These are phyloP conservation scores for Fraxinus sp. DNA, from an alignment of 305 asterid species.

Conservation along the genomic window DNA sequence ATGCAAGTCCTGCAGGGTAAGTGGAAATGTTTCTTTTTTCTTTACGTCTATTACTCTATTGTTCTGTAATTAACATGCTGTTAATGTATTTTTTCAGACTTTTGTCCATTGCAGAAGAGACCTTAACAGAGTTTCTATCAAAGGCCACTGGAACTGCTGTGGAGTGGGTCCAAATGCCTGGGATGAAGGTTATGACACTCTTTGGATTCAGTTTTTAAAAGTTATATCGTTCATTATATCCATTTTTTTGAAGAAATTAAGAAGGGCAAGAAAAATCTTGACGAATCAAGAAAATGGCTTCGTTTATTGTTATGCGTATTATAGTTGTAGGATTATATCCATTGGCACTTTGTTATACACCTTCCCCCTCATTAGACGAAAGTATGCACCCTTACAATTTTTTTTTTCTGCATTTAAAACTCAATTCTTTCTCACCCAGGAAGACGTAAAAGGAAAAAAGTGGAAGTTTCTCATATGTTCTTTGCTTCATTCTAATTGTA, in stretches of 20 bases:
- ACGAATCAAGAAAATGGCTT: not conserved
- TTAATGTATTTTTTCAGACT: slow-evolving; percentile 54
- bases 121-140: slow-evolving; percentile 99
- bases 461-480: not conserved
- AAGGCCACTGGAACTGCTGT: slow-evolving; percentile 99
- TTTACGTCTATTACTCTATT: not conserved
- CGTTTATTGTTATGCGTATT: not conserved
- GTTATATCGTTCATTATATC: not conserved
- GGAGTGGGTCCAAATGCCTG: slow-evolving; percentile 99
- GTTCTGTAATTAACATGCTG: not conserved
- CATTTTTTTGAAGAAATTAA: not conserved
- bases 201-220: not conserved
- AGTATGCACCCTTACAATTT: not conserved
- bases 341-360: not conserved
- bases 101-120: slow-evolving; percentile 97
- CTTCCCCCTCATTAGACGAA: not conserved
- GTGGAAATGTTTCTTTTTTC: slow-evolving; percentile 31
- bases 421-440: not conserved
- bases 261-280: not conserved
- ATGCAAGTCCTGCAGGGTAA: slow-evolving; percentile 99
- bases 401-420: not conserved
- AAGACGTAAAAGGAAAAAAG: not conserved
- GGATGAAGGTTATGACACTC: slow-evolving; percentile 74
- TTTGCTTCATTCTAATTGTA: not conserved
- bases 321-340: not conserved